Evolutionary conservation across 768 basidiomycete genomes (phyloP).

Genomic region (Lentinula boryana): DNA sequence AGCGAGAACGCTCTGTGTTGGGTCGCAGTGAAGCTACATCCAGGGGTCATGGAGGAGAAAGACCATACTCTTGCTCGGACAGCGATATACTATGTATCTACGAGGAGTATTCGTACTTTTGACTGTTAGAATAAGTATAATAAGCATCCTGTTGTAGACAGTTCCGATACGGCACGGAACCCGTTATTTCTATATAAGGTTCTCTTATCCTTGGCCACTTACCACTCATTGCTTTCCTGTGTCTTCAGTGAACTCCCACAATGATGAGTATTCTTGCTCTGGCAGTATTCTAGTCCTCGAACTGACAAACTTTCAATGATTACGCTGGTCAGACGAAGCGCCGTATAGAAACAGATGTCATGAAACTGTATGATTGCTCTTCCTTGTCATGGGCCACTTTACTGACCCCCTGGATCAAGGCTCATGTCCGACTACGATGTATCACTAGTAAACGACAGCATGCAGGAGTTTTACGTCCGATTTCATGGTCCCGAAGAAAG

Average conservation of each 20-base stretch:
- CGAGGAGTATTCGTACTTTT: constrained; percentile 59
- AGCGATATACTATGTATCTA: constrained; percentile 64
- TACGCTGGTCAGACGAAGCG: constrained; percentile 84
- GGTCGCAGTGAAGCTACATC: constrained; percentile 5
- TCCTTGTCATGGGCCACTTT: neutral
- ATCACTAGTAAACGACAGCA: constrained; percentile 93
- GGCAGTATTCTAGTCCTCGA: constrained; percentile 7
- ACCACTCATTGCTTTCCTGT: constrained; percentile 5
- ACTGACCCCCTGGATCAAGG: constrained; percentile 33
- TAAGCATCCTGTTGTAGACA: neutral
- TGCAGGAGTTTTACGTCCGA: constrained; percentile 98
- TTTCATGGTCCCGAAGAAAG: constrained; percentile 95
- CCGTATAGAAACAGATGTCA: constrained; percentile 97
- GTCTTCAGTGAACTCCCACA: constrained; percentile 9
- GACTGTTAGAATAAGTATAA: neutral
- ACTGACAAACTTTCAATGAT: constrained; percentile 4
- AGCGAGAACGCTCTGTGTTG: neutral
- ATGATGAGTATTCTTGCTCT: constrained; percentile 56
- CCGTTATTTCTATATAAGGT: neutral
- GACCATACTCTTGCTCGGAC: constrained; percentile 49
- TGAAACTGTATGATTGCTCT: constrained; percentile 76
- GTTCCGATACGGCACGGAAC: neutral
- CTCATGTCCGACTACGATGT: constrained; percentile 99
- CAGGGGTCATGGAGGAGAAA: constrained; percentile 17
- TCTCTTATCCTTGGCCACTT: constrained; percentile 12